Percentiles rank a stretch among this genome's conserved stretches.
These are phyloP conservation scores for Arabidopsis arenosa DNA, from an alignment of 345 rosid genomes.

Conservation along the genomic window DNA sequence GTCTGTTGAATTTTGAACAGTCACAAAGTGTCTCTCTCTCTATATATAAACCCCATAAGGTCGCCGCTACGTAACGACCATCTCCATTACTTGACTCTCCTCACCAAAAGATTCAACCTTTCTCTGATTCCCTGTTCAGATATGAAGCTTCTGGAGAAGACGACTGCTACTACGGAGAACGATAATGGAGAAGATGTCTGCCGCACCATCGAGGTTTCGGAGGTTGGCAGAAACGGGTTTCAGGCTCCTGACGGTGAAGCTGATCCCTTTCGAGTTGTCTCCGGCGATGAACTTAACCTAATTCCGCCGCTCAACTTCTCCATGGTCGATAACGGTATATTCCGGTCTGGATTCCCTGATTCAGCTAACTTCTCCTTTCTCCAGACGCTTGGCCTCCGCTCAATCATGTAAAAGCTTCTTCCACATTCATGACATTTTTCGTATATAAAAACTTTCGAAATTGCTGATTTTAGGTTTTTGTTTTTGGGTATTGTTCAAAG, in stretches of 20 bases:
- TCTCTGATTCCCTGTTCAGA: not conserved
- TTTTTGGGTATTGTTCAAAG: constrained; percentile 43
- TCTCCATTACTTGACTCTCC: constrained; percentile 28
- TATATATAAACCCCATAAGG: constrained; percentile 37
- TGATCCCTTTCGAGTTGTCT: constrained; percentile 6
- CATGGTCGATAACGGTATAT: constrained; percentile 92
- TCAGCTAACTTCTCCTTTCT: constrained; percentile 89
- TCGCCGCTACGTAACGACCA: constrained; percentile 48
- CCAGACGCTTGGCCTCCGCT: constrained; percentile 85
- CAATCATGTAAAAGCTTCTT: constrained; percentile 69
- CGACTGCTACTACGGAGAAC: constrained; percentile 7
- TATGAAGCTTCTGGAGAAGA: constrained; percentile 41
- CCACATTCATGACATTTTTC: not conserved
- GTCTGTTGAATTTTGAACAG: constrained; percentile 7
- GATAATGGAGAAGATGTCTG: constrained; percentile 32
- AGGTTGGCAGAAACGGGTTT: constrained; percentile 50
- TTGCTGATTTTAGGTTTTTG: constrained; percentile 26
- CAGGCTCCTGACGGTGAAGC: constrained; percentile 22
- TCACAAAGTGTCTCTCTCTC: constrained; percentile 25
- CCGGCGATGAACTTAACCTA: constrained; percentile 60
- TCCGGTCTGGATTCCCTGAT: constrained; percentile 97
- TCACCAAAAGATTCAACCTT: not conserved
- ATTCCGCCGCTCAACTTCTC: constrained; percentile 93
- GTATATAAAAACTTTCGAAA: not conserved
- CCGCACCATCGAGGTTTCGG: constrained; percentile 61